Evolutionary conservation across 2,329 filamentous ascomycete genomes (phyloP).

Genomic region (Cladophialophora immunda): DNA sequence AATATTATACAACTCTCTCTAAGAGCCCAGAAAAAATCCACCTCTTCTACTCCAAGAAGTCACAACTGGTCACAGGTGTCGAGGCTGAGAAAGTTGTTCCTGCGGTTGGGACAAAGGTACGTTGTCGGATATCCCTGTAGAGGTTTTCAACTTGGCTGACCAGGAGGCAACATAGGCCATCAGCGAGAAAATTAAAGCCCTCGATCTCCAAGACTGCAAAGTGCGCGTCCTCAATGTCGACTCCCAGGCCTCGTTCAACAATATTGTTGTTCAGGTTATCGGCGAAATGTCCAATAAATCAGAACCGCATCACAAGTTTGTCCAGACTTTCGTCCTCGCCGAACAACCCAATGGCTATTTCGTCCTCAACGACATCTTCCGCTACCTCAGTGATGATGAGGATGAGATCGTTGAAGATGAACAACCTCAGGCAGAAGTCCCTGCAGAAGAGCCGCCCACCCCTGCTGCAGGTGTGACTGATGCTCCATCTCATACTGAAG

Average conservation of each 20-base stretch:
- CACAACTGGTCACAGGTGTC: slow-evolving; percentile 90
- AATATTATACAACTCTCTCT: slow-evolving; percentile 98
- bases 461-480: slow-evolving; percentile 54
- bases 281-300: slow-evolving; percentile 96
- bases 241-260: slow-evolving; percentile 88
- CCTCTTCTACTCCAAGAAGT: slow-evolving; percentile 95
- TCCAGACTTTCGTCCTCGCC: slow-evolving; percentile 96
- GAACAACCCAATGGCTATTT: slow-evolving; percentile 97
- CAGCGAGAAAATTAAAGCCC: slow-evolving; percentile 89
- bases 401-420: slow-evolving; percentile 62
- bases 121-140: slow-evolving; percentile 44
- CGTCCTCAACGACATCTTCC: slow-evolving; percentile 96
- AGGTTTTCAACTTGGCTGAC: slow-evolving; percentile 14
- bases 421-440: slow-evolving; percentile 42
- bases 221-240: slow-evolving; percentile 98
- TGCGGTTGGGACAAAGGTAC: slow-evolving; percentile 85
- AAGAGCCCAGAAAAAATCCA: slow-evolving; percentile 92
- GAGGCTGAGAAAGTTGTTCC: slow-evolving; percentile 90
- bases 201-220: slow-evolving; percentile 97
- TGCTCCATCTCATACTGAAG: slow-evolving; percentile 51
- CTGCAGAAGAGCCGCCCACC: slow-evolving; percentile 43
- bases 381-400: slow-evolving; percentile 86
- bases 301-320: slow-evolving; percentile 91
- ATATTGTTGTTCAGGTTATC: slow-evolving; percentile 97
- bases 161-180: slow-evolving; percentile 70